Base-by-base conservation (phyloP, 23 red algal genomes). In the Gracilaria vermiculophylla region DNA sequence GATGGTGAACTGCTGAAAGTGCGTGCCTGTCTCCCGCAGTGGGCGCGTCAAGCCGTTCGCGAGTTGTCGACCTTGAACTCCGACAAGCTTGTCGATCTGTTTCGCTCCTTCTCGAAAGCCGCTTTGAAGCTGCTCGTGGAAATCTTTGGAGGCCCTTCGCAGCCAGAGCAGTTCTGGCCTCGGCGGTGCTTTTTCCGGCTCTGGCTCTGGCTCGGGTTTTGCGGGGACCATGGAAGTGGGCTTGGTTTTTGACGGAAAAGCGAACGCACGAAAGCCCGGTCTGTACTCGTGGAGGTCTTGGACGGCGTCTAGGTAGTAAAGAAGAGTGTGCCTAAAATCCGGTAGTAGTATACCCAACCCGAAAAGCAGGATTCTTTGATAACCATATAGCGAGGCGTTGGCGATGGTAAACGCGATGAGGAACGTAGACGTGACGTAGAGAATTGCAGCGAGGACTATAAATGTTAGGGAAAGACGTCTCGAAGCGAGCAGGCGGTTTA, bases 321-420 rank as follows among this genome's bases (percentile, higher is more conserved):
- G 24, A 49, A 73, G 67, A 2, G 44, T 49, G 13, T 73, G 44
- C 20, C 67, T 43, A 41, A 73, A 73, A 13, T 73, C 67, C 4
- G 67, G 67, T 73, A 73, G 67, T 24, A 73, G 67, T 73, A 73
- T 13, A 32, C 40, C 67, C 17, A 73, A 27, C 39, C 40, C 67
- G 14, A 73, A 43, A 27, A 73, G 67, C 31, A 49, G 20, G 2
- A 73, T 73, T 47, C 67, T 43, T 47, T 73, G 67, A 73, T 73
- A 24, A 2, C 55, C 55, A 27, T 60, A 24, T 24, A 60, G 23
- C 25, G 55, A 60, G 23, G 55, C 55, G 55, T 60, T 29, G 11
- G 55, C 55, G 5, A 60, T 60, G 23, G 55, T 60, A 60, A 2
- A 60, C 10, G 55, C 55, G 29, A 60, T 60, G 55, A 60, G 55